phyloP scores from a whole-genome alignment of 768 basidiomycete genomes.

The Lactarius tabidus region DNA sequence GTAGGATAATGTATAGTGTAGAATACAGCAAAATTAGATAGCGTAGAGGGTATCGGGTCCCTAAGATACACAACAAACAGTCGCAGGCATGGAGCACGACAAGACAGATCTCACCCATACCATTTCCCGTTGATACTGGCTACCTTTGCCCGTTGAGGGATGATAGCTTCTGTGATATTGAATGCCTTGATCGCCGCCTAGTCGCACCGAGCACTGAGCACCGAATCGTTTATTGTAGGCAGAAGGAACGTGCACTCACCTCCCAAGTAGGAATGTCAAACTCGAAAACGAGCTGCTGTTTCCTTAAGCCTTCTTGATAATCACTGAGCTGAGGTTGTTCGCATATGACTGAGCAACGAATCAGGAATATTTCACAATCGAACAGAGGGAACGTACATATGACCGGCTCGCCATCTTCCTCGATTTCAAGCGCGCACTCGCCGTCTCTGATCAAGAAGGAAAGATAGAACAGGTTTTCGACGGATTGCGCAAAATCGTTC shows the following conservation, averaged over 20 bases:
- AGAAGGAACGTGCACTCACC: conserved; percentile 43
- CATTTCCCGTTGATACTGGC: conserved; percentile 59
- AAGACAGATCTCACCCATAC: conserved; percentile 49
- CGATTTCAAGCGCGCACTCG: conserved; percentile 66
- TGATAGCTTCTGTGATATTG: conserved; percentile 67
- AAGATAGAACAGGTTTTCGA: conserved; percentile 95
- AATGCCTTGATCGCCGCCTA: conserved; percentile 88
- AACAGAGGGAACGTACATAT: conserved; percentile 48
- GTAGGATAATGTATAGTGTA: not conserved
- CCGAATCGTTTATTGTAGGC: not conserved
- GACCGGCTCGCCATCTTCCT: conserved; percentile 63
- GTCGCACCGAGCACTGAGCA: conserved; percentile 3
- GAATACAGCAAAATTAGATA: not conserved
- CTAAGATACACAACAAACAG: not conserved
- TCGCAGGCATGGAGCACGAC: not conserved
- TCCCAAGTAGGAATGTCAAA: conserved; percentile 88
- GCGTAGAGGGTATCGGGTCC: conserved; percentile 9
- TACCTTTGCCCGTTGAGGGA: conserved; percentile 68
- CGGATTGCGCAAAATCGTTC: conserved; percentile 83
- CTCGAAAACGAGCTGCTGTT: conserved; percentile 86
- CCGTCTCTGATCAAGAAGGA: conserved; percentile 91
- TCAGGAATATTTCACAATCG: not conserved
- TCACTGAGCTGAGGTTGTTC: conserved; percentile 62
- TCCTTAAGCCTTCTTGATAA: conserved; percentile 57
- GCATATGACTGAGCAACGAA: conserved; percentile 47